Evolutionary conservation across 176 grass and related monocot genomes (phyloP), one percentile per base, ranked within the genome.

Genomic region (Aegilops speltoides): DNA sequence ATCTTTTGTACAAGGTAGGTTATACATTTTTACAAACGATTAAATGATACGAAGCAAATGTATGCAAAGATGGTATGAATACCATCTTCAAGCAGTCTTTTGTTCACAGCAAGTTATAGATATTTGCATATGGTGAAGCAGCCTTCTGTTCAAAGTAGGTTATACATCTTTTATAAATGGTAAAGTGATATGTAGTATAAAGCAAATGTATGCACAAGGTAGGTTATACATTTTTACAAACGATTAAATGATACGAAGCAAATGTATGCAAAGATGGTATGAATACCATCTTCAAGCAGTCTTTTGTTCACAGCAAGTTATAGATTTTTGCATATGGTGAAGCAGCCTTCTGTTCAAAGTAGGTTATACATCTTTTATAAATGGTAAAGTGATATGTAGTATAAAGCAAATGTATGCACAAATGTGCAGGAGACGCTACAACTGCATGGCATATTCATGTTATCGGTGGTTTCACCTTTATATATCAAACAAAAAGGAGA

Each of bases 401-500:
- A 54, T 22, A 59, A 59, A 59, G 56, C 56, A 59, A 22, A 59
- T 59, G 56, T 59, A 83, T 33, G 41, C 15, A n/a, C 4, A 82
- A 36, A 86, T 40, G 8, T 41, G 14, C 22, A 54, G 61, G 28
- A 64, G 63, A 82, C 2, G 26, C 48, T 86, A 71, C 29, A 82
- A 54, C 40, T 31, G 52, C 73, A 82, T 31, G 32, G 10, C 37
- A 82, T 40, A 6, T 89, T 32, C 11, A 70, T 77, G 69, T 82
- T 40, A 70, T 90, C 52, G 19, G 52, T 33, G 7, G 62, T 48
- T 63, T 10, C 33, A 29, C 26, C 15, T 33, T 85, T 73, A 17
- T 77, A 83, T 73, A 67, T 82, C 68, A 67, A 76, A 56, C 19
- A 74, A 79, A 45, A 87, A 64, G 15, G 62, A 80, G 38, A 73